Evolutionary conservation across 257 asterid genomes (phyloP), one percentile per base, ranked within the genome.

Genomic region (Jacaranda copaia): DNA sequence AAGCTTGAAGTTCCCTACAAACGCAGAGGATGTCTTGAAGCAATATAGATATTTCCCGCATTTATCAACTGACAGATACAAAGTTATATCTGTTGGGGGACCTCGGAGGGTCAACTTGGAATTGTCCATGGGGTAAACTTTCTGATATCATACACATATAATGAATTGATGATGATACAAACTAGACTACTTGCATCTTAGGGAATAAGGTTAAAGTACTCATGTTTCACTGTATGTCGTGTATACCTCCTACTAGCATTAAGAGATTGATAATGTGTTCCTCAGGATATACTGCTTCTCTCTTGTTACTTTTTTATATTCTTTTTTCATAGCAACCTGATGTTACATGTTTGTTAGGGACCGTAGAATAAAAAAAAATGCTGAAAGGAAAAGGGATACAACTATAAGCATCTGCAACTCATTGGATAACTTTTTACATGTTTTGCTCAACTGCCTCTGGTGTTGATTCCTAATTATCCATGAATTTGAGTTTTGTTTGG

Each of bases 81-180:
- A 81, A 77, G 80, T 45, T 61, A 68, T 43, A 16, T 74, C 83
- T 11, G 74, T 36, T 43, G 91, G 89, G 71, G 91, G 90, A 57
- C 84, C 89, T 65, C 96, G 91, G 65, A 87, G 96, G 85, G 77
- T 93, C 73, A 75, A 91, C 84, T 70, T 95, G 85, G 94, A 93
- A 67, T 87, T 95, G 56, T 89, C 96, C 52, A 72, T 85, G 78
- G 97, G 99, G 98, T 95, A 93, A 82, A 43, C 36, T 79, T 81
- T 59, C 59, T 59, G 51, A 71, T 20, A 66, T 51, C 81, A 53
- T 55, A 66, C 19, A 38, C 43, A 35, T 35, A 48, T 18, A 42
- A 49, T 60, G 48, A 15, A 42, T 16, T 53, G 58, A 67, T 46
- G 39, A 46, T 9, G 39, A 20, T 67, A 38, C 68, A 15, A 10